A percentile compares a stretch with the other conserved stretches of the same genome.
Evolutionary conservation across 2,329 filamentous ascomycete species (phyloP).

Genomic region (Fusarium mexicanum): DNA sequence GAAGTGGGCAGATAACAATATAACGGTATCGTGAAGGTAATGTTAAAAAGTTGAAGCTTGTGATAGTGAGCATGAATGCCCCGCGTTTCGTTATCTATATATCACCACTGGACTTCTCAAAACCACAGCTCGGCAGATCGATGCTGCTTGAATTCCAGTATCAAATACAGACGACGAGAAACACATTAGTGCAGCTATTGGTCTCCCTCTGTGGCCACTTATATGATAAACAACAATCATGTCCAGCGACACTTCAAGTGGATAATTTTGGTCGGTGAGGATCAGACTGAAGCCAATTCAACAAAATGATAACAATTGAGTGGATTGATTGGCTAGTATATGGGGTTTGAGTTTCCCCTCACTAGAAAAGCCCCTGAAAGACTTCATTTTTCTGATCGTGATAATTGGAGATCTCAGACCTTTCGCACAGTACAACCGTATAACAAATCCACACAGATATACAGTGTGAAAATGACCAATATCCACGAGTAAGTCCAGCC

Average conservation of each 20-base stretch:
- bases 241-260: background rate
- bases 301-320: background rate
- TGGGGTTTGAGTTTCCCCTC: constrained; percentile 2
- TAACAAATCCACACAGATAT: rapidly evolving
- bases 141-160: background rate
- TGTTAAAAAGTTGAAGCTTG: background rate
- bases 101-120: background rate
- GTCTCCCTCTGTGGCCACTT: no score
- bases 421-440: background rate
- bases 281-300: constrained; percentile 1
- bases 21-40: background rate
- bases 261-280: background rate
- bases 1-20: background rate
- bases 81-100: background rate
- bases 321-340: constrained; percentile 14
- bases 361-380: constrained; percentile 3
- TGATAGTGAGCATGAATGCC: background rate
- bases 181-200: background rate
- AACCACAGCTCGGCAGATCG: background rate
- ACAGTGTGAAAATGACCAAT: constrained; percentile 9
- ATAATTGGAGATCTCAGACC: background rate
- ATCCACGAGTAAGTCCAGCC: constrained; percentile 6
- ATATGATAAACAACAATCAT: background rate
- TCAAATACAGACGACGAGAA: background rate
- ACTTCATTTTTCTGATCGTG: background rate